phyloP scores from a whole-genome alignment of 2,329 filamentous ascomycete species.

The Penicillium italicum region DNA sequence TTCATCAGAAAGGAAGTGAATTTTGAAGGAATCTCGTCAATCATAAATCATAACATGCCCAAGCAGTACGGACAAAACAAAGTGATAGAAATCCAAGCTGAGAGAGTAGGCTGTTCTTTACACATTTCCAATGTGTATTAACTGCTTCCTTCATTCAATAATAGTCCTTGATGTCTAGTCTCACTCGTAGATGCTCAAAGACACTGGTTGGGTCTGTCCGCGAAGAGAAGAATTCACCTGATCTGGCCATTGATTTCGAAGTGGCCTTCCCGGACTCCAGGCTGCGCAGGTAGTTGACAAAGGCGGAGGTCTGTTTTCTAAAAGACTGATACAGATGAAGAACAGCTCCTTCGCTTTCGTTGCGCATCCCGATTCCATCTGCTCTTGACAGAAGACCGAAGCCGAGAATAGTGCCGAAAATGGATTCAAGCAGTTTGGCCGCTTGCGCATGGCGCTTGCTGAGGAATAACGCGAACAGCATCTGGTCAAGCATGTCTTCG shows the following conservation, averaged over 20 bases:
- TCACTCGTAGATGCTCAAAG: conserved; percentile 64
- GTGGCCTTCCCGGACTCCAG: conserved; percentile 61
- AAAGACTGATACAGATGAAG: conserved; percentile 61
- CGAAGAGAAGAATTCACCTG: conserved; percentile 26
- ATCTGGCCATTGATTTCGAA: conserved; percentile 33
- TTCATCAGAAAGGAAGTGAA: neutral
- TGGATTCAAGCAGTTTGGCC: conserved; percentile 68
- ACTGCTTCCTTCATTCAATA: conserved; percentile 44
- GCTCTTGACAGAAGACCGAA: conserved; percentile 54
- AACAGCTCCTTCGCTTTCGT: conserved; percentile 41
- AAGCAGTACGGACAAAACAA: neutral
- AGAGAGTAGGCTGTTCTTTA: too few relatives aligned
- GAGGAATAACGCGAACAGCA: conserved; percentile 69
- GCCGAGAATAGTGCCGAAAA: conserved; percentile 67
- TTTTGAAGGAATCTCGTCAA: neutral
- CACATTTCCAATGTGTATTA: neutral
- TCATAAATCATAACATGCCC: conserved; percentile 8
- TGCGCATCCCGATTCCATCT: conserved; percentile 39
- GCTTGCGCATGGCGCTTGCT: conserved; percentile 71
- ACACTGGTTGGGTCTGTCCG: conserved; percentile 52
- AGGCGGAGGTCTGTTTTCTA: conserved; percentile 67
- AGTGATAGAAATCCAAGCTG: neutral
- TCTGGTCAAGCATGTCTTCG: conserved; percentile 68
- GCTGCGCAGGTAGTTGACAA: conserved; percentile 67
- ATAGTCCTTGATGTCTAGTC: conserved; percentile 68